Base-by-base conservation (phyloP, 345 rosid genomes). In the Mallotus nudiflorus region DNA sequence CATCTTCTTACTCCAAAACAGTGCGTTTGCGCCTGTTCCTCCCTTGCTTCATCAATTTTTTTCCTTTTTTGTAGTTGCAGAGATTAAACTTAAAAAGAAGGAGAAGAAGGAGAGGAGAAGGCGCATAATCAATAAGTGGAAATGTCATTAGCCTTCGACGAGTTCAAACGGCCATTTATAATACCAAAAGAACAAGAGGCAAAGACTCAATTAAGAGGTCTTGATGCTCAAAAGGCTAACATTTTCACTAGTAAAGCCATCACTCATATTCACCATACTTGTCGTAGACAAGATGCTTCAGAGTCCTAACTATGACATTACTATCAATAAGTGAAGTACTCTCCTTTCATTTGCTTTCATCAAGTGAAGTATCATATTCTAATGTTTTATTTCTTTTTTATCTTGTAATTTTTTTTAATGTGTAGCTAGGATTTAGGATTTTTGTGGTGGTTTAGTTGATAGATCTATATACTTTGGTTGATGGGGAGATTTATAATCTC, bases 121-220 rank as follows among this genome's bases (percentile, higher is more conserved):
- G n/a, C n/a, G n/a, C n/a, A n/a, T n/a, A n/a, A n/a, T n/a, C n/a
- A 31, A 16, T 20, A 28, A 55, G 20, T 7, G 24, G 68, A 70
- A 71, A 95, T 95, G 99, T 92, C 99, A 78, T 56, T 95, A 29
- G 99, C 99, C 31, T 92, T 92, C 84, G 98, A 95, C 67, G 99
- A 95, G 85, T 95, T 50, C 65, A 97, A 98, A 6, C 81, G 98
- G 52, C 97, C 99, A 62, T 92, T 92, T 75, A 83, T 92, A 35
- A 85, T 92, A 31, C 68, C 89, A 53, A 89, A 78, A 74, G 93
- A 92, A 74, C 96, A 89, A 37, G 96, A 88, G 52, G 89, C 87
- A 65, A 92, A 89, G 86, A 76, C 88, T 35, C 85, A 96, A 67
- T 78, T 92, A 73, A 61, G 93, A 24, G 99, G 98, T 58, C 86